Percentiles rank a stretch among this genome's conserved stretches.
Conservation (phyloP, 495 filamentous ascomycete genomes). For the Hypoxylon subgilvum region DNA sequence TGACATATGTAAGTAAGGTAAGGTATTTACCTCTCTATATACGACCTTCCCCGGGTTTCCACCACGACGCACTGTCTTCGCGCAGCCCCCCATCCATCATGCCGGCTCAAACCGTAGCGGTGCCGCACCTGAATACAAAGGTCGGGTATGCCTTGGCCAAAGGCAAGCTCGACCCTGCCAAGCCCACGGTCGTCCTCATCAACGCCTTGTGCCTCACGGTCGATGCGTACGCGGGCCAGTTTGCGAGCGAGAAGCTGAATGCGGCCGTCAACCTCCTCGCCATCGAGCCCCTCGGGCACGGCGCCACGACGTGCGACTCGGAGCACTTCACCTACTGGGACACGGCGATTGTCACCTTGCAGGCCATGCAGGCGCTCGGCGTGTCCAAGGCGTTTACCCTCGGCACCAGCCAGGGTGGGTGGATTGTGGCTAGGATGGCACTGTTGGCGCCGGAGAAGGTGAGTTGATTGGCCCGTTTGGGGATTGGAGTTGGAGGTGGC, state of each 20-base stretch:
- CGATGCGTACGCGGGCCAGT: constrained; percentile 59
- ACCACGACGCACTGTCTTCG: no score
- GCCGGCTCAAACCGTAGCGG: constrained; percentile 49
- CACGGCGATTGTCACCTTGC: constrained; percentile 55
- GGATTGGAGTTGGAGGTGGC: constrained; percentile 32
- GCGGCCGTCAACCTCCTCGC: constrained; percentile 57
- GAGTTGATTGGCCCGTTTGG: background rate
- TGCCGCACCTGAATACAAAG: constrained; percentile 61
- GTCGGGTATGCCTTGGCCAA: constrained; percentile 59
- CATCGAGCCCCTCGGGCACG: constrained; percentile 64
- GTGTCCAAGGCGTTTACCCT: constrained; percentile 63
- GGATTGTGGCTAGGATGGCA: constrained; percentile 66
- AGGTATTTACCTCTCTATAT: no score
- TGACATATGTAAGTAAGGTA: no score
- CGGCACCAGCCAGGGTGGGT: constrained; percentile 69
- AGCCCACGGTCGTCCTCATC: constrained; percentile 65
- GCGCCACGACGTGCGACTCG: constrained; percentile 46
- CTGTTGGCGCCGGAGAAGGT: constrained; percentile 62
- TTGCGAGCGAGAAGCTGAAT: constrained; percentile 52
- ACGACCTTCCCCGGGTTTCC: no score
- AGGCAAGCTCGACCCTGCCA: constrained; percentile 53
- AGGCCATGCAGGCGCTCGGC: constrained; percentile 56
- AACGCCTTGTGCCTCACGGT: constrained; percentile 64
- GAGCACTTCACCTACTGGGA: constrained; percentile 66
- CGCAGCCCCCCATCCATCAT: background rate